phyloP scores from a whole-genome alignment of 2,329 filamentous ascomycete species.

The Aspergillus transmontanensis region DNA sequence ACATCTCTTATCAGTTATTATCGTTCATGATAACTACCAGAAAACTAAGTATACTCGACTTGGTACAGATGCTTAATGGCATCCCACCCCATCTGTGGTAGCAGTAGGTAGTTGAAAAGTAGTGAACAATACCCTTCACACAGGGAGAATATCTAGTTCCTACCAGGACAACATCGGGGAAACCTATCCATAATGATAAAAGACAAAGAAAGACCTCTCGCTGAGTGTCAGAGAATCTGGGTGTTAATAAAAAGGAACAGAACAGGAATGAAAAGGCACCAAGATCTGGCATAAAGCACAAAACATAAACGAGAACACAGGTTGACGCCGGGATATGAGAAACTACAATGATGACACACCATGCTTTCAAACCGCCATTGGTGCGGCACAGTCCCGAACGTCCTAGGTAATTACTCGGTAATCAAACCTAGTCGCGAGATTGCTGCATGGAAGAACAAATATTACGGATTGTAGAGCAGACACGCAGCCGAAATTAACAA shows the following conservation, averaged over 20 bases:
- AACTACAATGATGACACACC: constrained; percentile 9
- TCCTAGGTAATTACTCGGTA: constrained; percentile 11
- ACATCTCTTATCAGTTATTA: not conserved
- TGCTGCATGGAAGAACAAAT: constrained; percentile 13
- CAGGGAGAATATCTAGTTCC: not conserved
- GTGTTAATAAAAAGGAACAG: not conserved
- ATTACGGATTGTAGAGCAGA: constrained; percentile 10
- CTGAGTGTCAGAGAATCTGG: not conserved
- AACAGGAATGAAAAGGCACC: constrained; percentile 4
- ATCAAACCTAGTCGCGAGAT: constrained; percentile 9
- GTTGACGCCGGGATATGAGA: constrained; percentile 13
- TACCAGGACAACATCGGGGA: not conserved
- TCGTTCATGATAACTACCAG: no score
- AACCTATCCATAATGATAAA: not conserved
- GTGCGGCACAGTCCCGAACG: not conserved
- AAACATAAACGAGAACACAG: constrained; percentile 5
- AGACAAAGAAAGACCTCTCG: not conserved
- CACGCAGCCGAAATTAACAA: constrained; percentile 58
- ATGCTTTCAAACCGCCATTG: constrained; percentile 6
- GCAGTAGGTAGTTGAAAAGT: not conserved
- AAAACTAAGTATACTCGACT: not conserved
- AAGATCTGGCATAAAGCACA: constrained; percentile 14
- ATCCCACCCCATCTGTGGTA: not conserved
- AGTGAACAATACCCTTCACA: not conserved
- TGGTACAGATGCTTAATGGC: not conserved